phyloP scores from a whole-genome alignment of 148 eudicot species.

The Bassia scoparia region DNA sequence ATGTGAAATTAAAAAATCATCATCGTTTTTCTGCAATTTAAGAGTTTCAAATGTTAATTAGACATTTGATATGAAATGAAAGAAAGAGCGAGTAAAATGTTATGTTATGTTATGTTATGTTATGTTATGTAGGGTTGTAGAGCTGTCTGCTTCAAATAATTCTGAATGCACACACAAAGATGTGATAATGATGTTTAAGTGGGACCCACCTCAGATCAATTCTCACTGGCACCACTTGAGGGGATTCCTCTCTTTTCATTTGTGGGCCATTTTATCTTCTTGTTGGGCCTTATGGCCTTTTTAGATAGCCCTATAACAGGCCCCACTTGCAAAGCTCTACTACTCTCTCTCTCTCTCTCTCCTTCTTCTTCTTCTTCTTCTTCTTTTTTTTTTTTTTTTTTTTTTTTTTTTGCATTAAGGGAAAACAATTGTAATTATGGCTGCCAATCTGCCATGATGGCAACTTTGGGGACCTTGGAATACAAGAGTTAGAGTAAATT shows the following conservation, averaged over 20 bases:
- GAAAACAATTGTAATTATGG: neutral
- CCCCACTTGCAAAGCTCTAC: neutral
- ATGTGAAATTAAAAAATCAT: too few relatives aligned
- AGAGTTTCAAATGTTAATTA: too few relatives aligned
- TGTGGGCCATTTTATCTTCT: constrained; percentile 3
- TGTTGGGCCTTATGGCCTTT: constrained; percentile 6
- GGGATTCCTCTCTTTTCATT: constrained; percentile 1
- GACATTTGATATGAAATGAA: too few relatives aligned
- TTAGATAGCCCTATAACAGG: neutral
- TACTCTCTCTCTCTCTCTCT: too few relatives aligned
- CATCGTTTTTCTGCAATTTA: too few relatives aligned
- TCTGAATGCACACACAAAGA: constrained; percentile 10
- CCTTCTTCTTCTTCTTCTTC: too few relatives aligned
- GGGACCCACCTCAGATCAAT: neutral
- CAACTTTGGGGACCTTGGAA: neutral
- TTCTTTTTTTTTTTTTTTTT: too few relatives aligned
- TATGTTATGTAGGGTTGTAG: neutral
- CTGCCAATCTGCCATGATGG: neutral
- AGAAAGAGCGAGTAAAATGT: too few relatives aligned
- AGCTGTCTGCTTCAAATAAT: constrained; percentile 1
- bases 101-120: too few relatives aligned
- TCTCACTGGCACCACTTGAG: constrained; percentile 1
- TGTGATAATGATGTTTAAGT: constrained; percentile 10
- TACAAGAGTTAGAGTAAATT: neutral
- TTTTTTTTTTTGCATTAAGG: neutral